These are phyloP conservation scores for Peronospora belbahrii DNA, from an alignment of 352 stramenopile genomes.

Conservation along the genomic window DNA sequence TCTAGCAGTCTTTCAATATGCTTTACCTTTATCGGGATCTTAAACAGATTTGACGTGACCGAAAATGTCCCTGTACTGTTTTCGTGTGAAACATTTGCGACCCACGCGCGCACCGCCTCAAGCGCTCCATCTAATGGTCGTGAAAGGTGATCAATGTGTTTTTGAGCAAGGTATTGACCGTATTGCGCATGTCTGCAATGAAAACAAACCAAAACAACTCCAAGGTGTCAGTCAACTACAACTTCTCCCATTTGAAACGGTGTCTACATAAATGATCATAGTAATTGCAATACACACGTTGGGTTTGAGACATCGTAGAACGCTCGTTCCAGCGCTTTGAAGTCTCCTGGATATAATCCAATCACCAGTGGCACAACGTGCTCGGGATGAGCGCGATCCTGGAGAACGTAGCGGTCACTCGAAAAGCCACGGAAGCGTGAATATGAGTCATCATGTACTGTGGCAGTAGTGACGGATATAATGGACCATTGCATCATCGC, in stretches of 20 bases:
- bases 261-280: background rate
- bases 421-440: slow-evolving; percentile 23
- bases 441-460: background rate
- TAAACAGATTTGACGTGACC: slow-evolving; percentile 34
- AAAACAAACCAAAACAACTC: background rate
- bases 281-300: slow-evolving; percentile 28
- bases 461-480: background rate
- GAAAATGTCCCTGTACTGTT: slow-evolving; percentile 30
- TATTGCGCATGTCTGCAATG: slow-evolving; percentile 39
- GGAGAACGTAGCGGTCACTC: slow-evolving; percentile 28
- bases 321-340: slow-evolving; percentile 36
- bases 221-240: background rate
- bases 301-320: slow-evolving; percentile 54
- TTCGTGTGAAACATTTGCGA: slow-evolving; percentile 15
- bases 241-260: background rate
- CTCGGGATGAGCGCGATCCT: slow-evolving; percentile 27
- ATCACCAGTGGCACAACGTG: slow-evolving; percentile 45
- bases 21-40: slow-evolving; percentile 35
- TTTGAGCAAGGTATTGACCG: slow-evolving; percentile 36
- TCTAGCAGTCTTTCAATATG: slow-evolving; percentile 41
- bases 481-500: slow-evolving; percentile 8
- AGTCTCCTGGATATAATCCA: slow-evolving; percentile 42
- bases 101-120: slow-evolving; percentile 40
- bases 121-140: slow-evolving; percentile 37
- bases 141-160: slow-evolving; percentile 38